These are phyloP conservation scores for Diplocarpon mali DNA, from an alignment of 2,329 filamentous ascomycete species.

Conservation along the genomic window DNA sequence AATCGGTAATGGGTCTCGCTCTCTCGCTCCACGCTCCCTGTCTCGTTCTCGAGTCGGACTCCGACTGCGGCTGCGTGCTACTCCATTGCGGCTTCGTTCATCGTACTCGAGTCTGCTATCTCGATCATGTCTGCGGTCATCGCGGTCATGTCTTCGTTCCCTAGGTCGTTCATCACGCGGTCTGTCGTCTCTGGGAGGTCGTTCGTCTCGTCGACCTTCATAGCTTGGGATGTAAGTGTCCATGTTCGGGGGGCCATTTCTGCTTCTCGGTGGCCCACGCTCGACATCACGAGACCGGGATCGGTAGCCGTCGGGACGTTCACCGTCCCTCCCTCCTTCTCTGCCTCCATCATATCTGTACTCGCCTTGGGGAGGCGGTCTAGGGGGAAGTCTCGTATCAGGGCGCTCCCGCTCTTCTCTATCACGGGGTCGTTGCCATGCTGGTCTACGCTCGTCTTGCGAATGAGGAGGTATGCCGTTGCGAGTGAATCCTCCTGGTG, in stretches of 20 bases:
- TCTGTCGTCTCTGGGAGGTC: conserved; percentile 28
- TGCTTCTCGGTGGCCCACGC: conserved; percentile 18
- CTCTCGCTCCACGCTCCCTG: conserved; percentile 31
- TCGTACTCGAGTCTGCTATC: conserved; percentile 29
- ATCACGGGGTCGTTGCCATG: conserved; percentile 20
- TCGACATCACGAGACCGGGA: conserved; percentile 31
- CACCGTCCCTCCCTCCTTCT: conserved; percentile 7
- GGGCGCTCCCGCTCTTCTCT: conserved; percentile 18
- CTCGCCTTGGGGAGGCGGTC: conserved; percentile 23
- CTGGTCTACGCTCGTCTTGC: conserved; percentile 25
- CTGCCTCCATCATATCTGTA: conserved; percentile 18
- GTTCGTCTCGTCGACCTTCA: conserved; percentile 20
- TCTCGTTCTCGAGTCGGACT: conserved; percentile 31
- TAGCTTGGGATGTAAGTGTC: conserved; percentile 43
- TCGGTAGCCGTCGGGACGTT: conserved; percentile 31
- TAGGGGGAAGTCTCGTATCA: conserved; percentile 24
- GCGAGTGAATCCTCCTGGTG: conserved; percentile 14
- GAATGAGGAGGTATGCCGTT: conserved; percentile 21
- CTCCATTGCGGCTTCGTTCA: conserved; percentile 26
- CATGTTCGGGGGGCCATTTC: conserved; percentile 24
- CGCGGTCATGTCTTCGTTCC: conserved; percentile 26
- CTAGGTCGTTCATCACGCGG: conserved; percentile 16
- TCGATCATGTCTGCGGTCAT: conserved; percentile 29
- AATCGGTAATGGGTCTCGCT: conserved; percentile 24
- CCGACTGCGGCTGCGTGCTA: conserved; percentile 33